Percentiles rank a stretch among this genome's conserved stretches.
Evolutionary conservation across 306 rosid genomes (phyloP).

Genomic region (Senna tora): DNA sequence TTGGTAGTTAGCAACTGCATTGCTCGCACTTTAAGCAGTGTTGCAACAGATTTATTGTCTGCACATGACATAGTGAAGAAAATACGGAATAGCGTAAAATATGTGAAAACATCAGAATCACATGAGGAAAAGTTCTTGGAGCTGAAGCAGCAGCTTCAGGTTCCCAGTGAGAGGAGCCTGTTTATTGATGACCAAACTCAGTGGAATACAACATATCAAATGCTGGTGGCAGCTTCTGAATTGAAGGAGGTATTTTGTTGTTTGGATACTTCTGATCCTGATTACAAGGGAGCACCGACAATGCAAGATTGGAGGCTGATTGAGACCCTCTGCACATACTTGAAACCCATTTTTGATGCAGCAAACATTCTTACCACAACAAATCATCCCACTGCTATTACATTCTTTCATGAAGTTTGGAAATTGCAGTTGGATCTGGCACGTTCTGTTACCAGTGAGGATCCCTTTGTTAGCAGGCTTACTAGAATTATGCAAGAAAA

Average conservation of each 20-base stretch:
- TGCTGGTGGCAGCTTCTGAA: constrained; percentile 86
- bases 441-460: constrained; percentile 62
- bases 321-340: constrained; percentile 71
- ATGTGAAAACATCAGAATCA: constrained; percentile 85
- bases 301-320: constrained; percentile 85
- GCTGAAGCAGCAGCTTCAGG: constrained; percentile 85
- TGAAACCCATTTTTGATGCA: no score
- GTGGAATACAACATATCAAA: constrained; percentile 88
- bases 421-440: constrained; percentile 62
- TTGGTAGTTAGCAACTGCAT: constrained; percentile 77
- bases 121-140: constrained; percentile 84
- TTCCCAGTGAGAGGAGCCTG: constrained; percentile 78
- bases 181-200: constrained; percentile 77
- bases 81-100: constrained; percentile 83
- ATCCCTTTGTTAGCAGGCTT: constrained; percentile 60
- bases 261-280: constrained; percentile 85
- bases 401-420: no score
- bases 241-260: constrained; percentile 86
- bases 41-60: constrained; percentile 72
- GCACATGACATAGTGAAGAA: constrained; percentile 57
- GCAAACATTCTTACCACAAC: no score
- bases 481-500: constrained; percentile 63
- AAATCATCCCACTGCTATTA: no score
- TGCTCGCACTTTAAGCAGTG: constrained; percentile 74
- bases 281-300: constrained; percentile 75